Evolutionary conservation across 1,139 yeast species (phyloP).

Genomic region (Taphrina flavorubra): DNA sequence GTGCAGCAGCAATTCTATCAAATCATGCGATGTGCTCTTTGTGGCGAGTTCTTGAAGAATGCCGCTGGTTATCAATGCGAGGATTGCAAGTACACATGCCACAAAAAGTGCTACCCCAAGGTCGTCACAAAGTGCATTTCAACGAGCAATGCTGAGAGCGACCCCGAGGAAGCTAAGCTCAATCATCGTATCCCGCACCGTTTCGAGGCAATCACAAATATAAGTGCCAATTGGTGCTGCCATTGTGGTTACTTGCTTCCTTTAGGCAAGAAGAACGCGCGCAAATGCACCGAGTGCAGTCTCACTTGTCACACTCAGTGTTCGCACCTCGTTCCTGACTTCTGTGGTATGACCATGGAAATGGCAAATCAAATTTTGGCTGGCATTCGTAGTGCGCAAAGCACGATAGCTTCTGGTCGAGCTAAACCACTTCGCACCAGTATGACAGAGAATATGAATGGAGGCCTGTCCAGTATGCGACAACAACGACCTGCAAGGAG

Average conservation of each 20-base stretch:
- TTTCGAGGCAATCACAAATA: conserved; percentile 85
- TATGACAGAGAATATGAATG: conserved; percentile 38
- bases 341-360: conserved; percentile 98
- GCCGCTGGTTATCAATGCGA: conserved; percentile 96
- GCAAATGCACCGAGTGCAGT: conserved; percentile 94
- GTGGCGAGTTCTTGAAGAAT: conserved; percentile 87
- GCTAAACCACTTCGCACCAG: conserved; percentile 45
- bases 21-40: conserved; percentile 94
- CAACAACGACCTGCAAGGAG: conserved; percentile 34
- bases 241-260: conserved; percentile 97
- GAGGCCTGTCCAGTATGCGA: conserved; percentile 21
- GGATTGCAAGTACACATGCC: conserved; percentile 93
- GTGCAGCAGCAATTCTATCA: conserved; percentile 94
- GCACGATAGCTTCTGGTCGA: conserved; percentile 47
- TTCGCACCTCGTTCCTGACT: conserved; percentile 93
- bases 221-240: conserved; percentile 99
- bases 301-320: conserved; percentile 92
- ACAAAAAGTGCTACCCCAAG: conserved; percentile 89
- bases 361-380: conserved; percentile 87
- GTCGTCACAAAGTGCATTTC: conserved; percentile 96
- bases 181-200: conserved; percentile 97
- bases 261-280: conserved; percentile 91
- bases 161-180: conserved; percentile 84
- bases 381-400: conserved; percentile 74
- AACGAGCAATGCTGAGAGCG: conserved; percentile 81